Conservation (phyloP, 805 yeast species). For the Starmera dryadoides region DNA sequence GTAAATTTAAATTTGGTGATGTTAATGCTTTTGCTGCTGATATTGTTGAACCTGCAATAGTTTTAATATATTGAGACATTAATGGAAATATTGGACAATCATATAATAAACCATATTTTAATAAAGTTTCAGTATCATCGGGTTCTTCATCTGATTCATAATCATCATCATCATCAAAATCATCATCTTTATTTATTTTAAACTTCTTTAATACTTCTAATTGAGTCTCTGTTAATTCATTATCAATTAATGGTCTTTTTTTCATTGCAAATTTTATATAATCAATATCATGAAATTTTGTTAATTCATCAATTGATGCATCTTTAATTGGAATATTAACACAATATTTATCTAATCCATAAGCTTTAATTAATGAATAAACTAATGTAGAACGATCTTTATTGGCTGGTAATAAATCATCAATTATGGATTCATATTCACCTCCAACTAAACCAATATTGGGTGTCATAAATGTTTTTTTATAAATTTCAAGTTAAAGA, state of each 20-base stretch:
- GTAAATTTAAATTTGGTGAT: slow-evolving; percentile 12
- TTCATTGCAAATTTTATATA: slow-evolving; percentile 35
- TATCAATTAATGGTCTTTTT: slow-evolving; percentile 9
- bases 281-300: slow-evolving; percentile 39
- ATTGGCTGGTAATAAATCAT: slow-evolving; percentile 48
- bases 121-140: slow-evolving; percentile 9
- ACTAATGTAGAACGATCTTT: slow-evolving; percentile 41
- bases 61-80: slow-evolving; percentile 40
- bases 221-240: slow-evolving; percentile 10
- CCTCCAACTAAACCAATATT: slow-evolving; percentile 2
- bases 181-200: slow-evolving; percentile 1
- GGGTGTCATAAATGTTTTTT: too few species aligned
- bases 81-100: slow-evolving; percentile 62
- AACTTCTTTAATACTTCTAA: slow-evolving; percentile 7
- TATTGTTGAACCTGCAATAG: slow-evolving; percentile 52
- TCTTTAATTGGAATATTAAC: slow-evolving; percentile 18
- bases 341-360: slow-evolving; percentile 24
- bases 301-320: slow-evolving; percentile 31
- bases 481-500: too few species aligned
- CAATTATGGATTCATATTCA: slow-evolving; percentile 7
- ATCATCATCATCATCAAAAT: slow-evolving; percentile 1
- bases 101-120: slow-evolving; percentile 40
- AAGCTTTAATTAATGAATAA: slow-evolving; percentile 33
- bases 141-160: neutral
- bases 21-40: slow-evolving; percentile 29